These are phyloP conservation scores for Mariannaea elegans DNA, from an alignment of 2,329 filamentous ascomycete species.

Conservation along the genomic window DNA sequence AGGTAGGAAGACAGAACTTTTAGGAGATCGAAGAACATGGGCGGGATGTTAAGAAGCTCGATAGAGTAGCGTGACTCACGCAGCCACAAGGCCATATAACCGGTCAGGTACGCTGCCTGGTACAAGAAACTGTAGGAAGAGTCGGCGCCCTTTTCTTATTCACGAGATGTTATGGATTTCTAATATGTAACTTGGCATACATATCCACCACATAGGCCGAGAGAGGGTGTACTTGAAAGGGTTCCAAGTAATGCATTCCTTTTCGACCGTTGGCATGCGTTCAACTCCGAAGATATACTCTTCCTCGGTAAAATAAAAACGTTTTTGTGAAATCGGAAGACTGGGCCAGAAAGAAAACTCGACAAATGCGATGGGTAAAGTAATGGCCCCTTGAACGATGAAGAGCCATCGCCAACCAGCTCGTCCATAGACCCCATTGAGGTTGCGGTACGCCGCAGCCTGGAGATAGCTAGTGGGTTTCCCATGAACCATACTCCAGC, in stretches of 20 bases:
- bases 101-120: conserved; percentile 38
- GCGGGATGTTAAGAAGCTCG: conserved; percentile 40
- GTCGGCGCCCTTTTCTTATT: conserved; percentile 4
- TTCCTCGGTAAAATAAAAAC: neutral
- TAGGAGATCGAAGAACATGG: conserved; percentile 40
- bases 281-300: conserved; percentile 22
- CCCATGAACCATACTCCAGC: conserved; percentile 22
- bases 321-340: conserved; percentile 13
- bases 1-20: conserved; percentile 40
- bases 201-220: conserved; percentile 40
- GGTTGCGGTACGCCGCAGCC: conserved; percentile 49
- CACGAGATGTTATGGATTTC: neutral
- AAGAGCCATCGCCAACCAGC: conserved; percentile 54
- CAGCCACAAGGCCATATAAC: conserved; percentile 43
- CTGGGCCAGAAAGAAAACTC: conserved; percentile 21
- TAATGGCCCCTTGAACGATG: conserved; percentile 20
- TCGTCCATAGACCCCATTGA: conserved; percentile 52
- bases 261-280: conserved; percentile 32
- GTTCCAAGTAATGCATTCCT: conserved; percentile 36
- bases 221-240: conserved; percentile 38
- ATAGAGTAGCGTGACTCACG: conserved; percentile 33
- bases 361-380: conserved; percentile 13
- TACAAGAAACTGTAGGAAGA: conserved; percentile 32
- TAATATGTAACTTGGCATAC: conserved; percentile 36
- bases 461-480: conserved; percentile 40